Base-by-base conservation (phyloP, 2,329 filamentous ascomycete genomes). In the Colletotrichum tanaceti region DNA sequence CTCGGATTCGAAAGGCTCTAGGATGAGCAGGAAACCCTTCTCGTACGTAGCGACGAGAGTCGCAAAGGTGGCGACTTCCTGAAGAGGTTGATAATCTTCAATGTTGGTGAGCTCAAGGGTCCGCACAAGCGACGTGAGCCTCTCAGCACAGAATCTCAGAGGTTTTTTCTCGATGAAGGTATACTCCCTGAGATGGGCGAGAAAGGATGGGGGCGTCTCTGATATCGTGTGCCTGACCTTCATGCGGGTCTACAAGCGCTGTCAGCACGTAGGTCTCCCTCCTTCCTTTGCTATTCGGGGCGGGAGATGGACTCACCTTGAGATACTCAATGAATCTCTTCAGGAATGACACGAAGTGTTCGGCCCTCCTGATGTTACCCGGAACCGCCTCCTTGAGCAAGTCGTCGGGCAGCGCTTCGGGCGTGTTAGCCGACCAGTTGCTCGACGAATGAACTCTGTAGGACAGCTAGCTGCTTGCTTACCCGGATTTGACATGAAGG, bases 161-260 rank as follows among this genome's bases (percentile, higher is more conserved):
- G 96, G 96, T 74, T 99, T 99, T 78, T 93, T 93, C 77, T 99
- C 96, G 74, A 99, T 99, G 76, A 97, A 99, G 0, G 97, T 99
- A 65, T 97, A 90, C 73, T 99, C 96, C 76, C 93, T 97, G 7
- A 99, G 84, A 82, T 99, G 95, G 18, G 92, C 89, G 10, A 99
- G 85, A 78, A 99, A 99, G 0, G 95, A 98, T 2, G 93, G 91
- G 0, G 96, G 96, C 0, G 95, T 99, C 79, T 99, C 96, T 9
- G 96, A 98, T 72, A 98, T 98, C 72, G 97, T 95, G 76, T 98
- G 94, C 5, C 96, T 90, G 16, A 98, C 94, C 84, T 97, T 98
- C 96, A 99, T 98, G 67, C 97, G 89, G 2, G 95, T 98, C 86
- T 94, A 74, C 2, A 7, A 28, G 41, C 6, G 3, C 32, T 20